Conservation (phyloP, 331 rosid species). For the Prunus yedoensis region DNA sequence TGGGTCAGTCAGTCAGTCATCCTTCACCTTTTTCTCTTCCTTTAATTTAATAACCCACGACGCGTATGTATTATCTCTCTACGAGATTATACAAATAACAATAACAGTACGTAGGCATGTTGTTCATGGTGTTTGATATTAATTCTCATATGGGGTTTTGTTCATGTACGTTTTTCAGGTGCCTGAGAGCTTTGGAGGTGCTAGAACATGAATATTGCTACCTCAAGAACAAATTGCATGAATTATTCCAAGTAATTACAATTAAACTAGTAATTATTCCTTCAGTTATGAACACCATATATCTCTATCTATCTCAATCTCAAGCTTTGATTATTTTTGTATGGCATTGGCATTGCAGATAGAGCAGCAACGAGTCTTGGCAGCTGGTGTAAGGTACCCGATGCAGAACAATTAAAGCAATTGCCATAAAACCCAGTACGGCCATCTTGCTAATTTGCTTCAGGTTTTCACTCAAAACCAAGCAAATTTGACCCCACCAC, state of each 20-base stretch:
- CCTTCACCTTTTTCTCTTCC: neutral
- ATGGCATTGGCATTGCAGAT: constrained; percentile 38
- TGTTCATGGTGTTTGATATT: neutral
- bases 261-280: neutral
- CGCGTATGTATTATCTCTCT: neutral
- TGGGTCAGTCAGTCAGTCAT: constrained; percentile 38
- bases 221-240: constrained; percentile 88
- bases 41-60: neutral
- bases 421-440: neutral
- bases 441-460: neutral
- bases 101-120: too few species aligned
- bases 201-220: constrained; percentile 91
- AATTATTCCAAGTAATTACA: constrained; percentile 71
- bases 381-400: constrained; percentile 85
- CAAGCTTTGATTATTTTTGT: neutral
- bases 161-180: constrained; percentile 37
- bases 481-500: constrained; percentile 1
- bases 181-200: constrained; percentile 83
- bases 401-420: constrained; percentile 45
- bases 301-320: neutral
- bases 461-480: constrained; percentile 18
- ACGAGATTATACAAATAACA: neutral
- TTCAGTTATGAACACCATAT: neutral
- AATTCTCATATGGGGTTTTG: neutral
- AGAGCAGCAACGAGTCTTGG: constrained; percentile 80